Percentiles rank a stretch among this genome's conserved stretches.
These are phyloP conservation scores for Paramecium caudatum DNA, from an alignment of 73 alveolate genomes.

Conservation along the genomic window DNA sequence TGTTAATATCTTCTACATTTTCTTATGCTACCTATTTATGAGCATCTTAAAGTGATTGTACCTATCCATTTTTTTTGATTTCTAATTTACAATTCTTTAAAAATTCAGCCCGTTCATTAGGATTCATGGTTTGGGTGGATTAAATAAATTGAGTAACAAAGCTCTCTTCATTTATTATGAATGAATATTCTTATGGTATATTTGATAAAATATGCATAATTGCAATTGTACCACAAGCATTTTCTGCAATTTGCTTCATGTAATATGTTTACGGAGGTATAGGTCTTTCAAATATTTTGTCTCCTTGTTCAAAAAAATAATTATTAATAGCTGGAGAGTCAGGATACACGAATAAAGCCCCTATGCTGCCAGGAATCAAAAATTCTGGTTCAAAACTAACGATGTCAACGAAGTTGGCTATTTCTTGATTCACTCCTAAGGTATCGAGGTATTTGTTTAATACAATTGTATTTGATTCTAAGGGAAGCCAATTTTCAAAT, in stretches of 20 bases:
- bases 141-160: slow-evolving; percentile 53
- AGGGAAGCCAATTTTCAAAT: slow-evolving; percentile 79
- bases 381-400: slow-evolving; percentile 66
- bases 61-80: slow-evolving; percentile 49
- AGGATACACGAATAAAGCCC: slow-evolving; percentile 76
- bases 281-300: slow-evolving; percentile 10
- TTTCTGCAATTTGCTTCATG: slow-evolving; percentile 79
- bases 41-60: slow-evolving; percentile 20
- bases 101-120: slow-evolving; percentile 72
- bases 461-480: slow-evolving; percentile 78
- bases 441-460: slow-evolving; percentile 67
- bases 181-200: background rate
- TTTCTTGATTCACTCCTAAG: slow-evolving; percentile 73
- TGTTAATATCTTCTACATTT: slow-evolving; percentile 32
- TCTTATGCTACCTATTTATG: slow-evolving; percentile 72
- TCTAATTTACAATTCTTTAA: slow-evolving; percentile 60
- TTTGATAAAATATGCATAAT: slow-evolving; percentile 74
- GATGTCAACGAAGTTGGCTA: slow-evolving; percentile 67
- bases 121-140: slow-evolving; percentile 6
- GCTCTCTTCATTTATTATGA: slow-evolving; percentile 57
- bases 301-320: slow-evolving; percentile 59
- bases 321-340: slow-evolving; percentile 61
- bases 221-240: slow-evolving; percentile 83
- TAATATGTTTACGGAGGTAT: slow-evolving; percentile 65
- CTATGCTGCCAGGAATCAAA: slow-evolving; percentile 67